Evolutionary conservation across 768 basidiomycete genomes (phyloP), one percentile per base, ranked within the genome.

Genomic region (Agrocybe praecox): DNA sequence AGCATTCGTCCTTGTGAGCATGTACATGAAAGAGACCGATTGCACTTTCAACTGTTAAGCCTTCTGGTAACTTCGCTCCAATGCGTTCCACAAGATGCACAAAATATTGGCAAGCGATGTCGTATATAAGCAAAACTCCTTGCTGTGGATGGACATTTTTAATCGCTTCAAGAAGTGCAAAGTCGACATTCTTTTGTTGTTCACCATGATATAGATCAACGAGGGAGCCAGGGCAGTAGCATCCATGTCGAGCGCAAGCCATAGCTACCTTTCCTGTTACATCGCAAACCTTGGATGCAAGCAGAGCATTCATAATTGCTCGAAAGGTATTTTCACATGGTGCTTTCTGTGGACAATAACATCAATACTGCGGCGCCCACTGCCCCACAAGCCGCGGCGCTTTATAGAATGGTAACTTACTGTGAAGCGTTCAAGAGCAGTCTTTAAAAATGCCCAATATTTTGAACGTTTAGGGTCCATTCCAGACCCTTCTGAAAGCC

Each of bases 11-110:
- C 9, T 60, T 56, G 58, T 71, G 66, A 0, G 45, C 69, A 53
- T 70, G 69, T 0, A 71, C 58, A 46, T 71, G 65, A 53, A 67
- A 70, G 1, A 67, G 42, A 0, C 68, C 62, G 11, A 71, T 69
- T 2, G 58, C 65, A 0, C 33, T 46, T 0, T 59, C 45, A 1
- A 70, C 6, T 2, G 7, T 17, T 3, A 49, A 14, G 10, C 48
- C 48, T n/a, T 5, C 19, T 6, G 48, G 48, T 5, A 49, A 26
- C 6, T 14, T 11, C 4, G 10, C 9, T 10, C 48, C 48, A 49
- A 49, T 49, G 6, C 48, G 26, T 2, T 11, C n/a, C 12, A 6
- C 1, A 2, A 49, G 48, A 33, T 49, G 23, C 15, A 49, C 21
- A 14, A 49, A 18, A 26, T 33, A 49, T 21, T 49, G 48, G 33